phyloP scores from a whole-genome alignment of 2,329 filamentous ascomycete species.

The Cladosporium colombiae region DNA sequence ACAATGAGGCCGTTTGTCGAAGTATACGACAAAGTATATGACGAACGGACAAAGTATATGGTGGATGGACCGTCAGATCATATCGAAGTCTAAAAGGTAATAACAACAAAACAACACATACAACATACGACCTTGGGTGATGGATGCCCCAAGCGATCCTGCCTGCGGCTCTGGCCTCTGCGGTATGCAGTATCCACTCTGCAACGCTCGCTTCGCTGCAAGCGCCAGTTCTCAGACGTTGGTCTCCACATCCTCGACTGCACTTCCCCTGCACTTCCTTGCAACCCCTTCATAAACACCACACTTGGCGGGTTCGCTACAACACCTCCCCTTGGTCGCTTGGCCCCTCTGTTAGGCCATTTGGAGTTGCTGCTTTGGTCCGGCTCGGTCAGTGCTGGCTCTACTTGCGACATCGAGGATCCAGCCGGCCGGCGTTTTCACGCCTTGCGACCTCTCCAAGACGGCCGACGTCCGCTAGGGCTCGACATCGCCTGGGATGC shows the following conservation, averaged over 20 bases:
- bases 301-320: neutral
- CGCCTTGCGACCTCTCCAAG: neutral
- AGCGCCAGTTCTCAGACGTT: conserved; percentile 13
- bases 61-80: neutral
- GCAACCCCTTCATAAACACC: conserved; percentile 18
- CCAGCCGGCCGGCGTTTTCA: conserved; percentile 1
- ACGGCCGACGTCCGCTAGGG: conserved; percentile 7
- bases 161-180: neutral
- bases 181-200: neutral
- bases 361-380: neutral
- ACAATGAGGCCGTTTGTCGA: neutral
- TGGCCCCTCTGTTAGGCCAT: neutral
- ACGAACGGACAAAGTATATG: neutral
- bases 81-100: neutral
- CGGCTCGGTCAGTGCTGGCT: neutral
- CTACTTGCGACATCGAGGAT: conserved; percentile 18
- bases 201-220: conserved; percentile 12
- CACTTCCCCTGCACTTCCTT: neutral
- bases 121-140: neutral
- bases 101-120: neutral
- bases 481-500: neutral
- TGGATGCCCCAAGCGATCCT: neutral
- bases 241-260: conserved; percentile 5
- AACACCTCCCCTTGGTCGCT: neutral
- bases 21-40: neutral